These are phyloP conservation scores for Trypethelium eluteriae DNA, from an alignment of 495 filamentous ascomycete species.

Conservation along the genomic window DNA sequence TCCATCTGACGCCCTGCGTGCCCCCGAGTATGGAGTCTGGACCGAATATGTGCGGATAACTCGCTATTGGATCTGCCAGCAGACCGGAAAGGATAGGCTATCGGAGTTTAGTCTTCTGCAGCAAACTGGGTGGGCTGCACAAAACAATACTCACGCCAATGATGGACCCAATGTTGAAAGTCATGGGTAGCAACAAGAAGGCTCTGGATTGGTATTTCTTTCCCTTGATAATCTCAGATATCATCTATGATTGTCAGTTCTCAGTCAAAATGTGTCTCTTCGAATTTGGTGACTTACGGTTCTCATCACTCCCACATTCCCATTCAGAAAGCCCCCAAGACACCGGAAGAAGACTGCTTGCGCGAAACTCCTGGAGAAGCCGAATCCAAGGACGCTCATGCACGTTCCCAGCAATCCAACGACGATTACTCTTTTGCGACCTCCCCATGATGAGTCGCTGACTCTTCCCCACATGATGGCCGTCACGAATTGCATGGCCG, in stretches of 20 bases:
- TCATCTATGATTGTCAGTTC: slow-evolving; percentile 41
- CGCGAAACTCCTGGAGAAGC: slow-evolving; percentile 63
- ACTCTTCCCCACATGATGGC: slow-evolving; percentile 77
- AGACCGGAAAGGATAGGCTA: slow-evolving; percentile 57
- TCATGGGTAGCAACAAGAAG: slow-evolving; percentile 74
- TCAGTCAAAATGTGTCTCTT: background rate
- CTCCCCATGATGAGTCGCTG: slow-evolving; percentile 61
- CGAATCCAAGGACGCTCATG: slow-evolving; percentile 68
- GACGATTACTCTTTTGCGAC: slow-evolving; percentile 69
- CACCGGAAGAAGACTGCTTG: slow-evolving; percentile 66
- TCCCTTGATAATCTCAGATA: slow-evolving; percentile 69
- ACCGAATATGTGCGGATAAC: slow-evolving; percentile 60
- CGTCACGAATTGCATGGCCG: slow-evolving; percentile 74
- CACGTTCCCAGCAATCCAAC: slow-evolving; percentile 67
- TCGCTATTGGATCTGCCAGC: slow-evolving; percentile 62
- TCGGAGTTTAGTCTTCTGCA: background rate
- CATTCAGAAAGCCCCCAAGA: slow-evolving; percentile 65
- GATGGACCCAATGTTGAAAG: slow-evolving; percentile 72
- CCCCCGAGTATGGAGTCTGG: slow-evolving; percentile 43
- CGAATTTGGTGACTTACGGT: slow-evolving; percentile 34
- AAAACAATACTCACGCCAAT: slow-evolving; percentile 41
- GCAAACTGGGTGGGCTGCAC: background rate
- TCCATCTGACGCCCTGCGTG: slow-evolving; percentile 53
- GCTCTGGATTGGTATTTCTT: slow-evolving; percentile 64
- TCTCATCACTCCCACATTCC: slow-evolving; percentile 72